Evolutionary conservation across 2,329 filamentous ascomycete species (phyloP), one percentile per base, ranked within the genome.

Genomic region (Pyricularia sp.): DNA sequence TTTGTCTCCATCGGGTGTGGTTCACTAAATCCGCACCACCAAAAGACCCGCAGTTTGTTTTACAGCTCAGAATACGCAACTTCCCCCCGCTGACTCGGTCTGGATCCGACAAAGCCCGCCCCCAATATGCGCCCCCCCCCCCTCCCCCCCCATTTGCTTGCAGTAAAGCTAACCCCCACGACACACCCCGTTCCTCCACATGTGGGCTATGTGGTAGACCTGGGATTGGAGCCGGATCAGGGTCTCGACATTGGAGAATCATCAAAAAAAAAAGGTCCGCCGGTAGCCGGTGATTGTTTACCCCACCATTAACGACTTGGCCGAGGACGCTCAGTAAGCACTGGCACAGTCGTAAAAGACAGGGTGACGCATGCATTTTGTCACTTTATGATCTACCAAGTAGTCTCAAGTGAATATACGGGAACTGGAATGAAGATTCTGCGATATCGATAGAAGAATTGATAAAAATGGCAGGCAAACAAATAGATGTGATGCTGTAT

Each of bases 401-500:
- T 42, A 63, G 17, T 11, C n/a, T 63, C 23, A 5, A 30, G 12
- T 23, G 59, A 64, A 26, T 28, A 6, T 10, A 64, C 0, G 59
- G 23, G n/a, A 64, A 3, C 14, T 30, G 42, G 14, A 20, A 7
- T 20, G 23, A 36, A 14, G 33, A 36, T 4, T 36, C 33, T 12
- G 9, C 17, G 17, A n/a, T 4, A 66, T 26, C 14, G 12, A 17
- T 28, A 63, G 58, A 10, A 59, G n/a, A 61, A 25, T 20, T 3
- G 11, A 28, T 11, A 63, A 28, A 1, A 28, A 68, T 68, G 67
- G 59, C 58, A 11, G 17, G n/a, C n/a, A 28, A 63, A 68, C 67
- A 30, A n/a, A 64, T 80, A 66, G 77, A 81, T 33, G 79, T 86
- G 1, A 77, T 86, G 1, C 73, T 86, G 11, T 86, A 85, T 68